Percentiles rank a stretch among this genome's conserved stretches.
phyloP scores from a whole-genome alignment of 805 yeast species.

The Crinitomyces ghanaensis region DNA sequence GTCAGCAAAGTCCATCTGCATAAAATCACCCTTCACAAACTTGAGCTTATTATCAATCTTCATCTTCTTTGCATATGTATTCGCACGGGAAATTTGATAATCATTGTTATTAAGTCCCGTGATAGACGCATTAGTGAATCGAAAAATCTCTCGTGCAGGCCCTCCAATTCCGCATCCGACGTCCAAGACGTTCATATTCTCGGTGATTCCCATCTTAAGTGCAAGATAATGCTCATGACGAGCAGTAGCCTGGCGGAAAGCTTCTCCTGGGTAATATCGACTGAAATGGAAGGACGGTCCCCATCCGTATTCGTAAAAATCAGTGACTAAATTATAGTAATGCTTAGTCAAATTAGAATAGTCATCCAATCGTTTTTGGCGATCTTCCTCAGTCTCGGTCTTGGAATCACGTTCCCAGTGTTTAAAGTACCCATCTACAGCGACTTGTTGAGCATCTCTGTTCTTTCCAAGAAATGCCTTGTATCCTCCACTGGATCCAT shows the following conservation, averaged over 20 bases:
- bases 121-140: conserved; percentile 78
- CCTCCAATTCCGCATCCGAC: conserved; percentile 99
- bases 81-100: conserved; percentile 86
- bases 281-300: conserved; percentile 97
- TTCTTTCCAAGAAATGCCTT: conserved; percentile 69
- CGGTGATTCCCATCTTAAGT: conserved; percentile 64
- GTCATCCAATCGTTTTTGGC: conserved; percentile 54
- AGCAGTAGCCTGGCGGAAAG: conserved; percentile 88
- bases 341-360: conserved; percentile 88
- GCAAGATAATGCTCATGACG: conserved; percentile 93
- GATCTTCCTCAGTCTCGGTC: conserved; percentile 50
- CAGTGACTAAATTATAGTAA: conserved; percentile 93
- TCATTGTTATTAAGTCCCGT: conserved; percentile 95
- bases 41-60: conserved; percentile 62
- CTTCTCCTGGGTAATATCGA: conserved; percentile 86
- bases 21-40: conserved; percentile 94
- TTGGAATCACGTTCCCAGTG: conserved; percentile 83
- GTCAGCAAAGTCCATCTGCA: conserved; percentile 95
- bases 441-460: conserved; percentile 67
- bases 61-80: conserved; percentile 56
- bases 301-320: conserved; percentile 99
- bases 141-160: conserved; percentile 91
- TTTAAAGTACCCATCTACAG: conserved; percentile 82
- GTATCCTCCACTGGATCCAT: conserved; percentile 55
- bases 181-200: conserved; percentile 80